phyloP scores from a whole-genome alignment of 1,284 basidiomycete genomes.

The Austropuccinia psidii region DNA sequence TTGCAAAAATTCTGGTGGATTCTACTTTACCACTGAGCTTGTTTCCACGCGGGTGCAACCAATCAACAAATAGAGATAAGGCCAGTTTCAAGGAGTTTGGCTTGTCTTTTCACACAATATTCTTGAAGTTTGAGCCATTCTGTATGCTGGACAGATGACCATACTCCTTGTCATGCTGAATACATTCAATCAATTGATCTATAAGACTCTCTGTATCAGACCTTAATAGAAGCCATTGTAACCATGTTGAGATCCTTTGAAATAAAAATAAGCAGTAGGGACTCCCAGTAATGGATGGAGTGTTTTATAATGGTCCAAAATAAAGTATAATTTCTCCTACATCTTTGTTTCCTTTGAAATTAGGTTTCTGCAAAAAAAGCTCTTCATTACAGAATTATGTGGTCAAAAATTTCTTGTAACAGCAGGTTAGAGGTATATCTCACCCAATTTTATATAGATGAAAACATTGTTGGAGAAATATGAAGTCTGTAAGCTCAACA shows the following conservation, averaged over 20 bases:
- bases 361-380: not conserved
- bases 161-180: not conserved
- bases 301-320: not conserved
- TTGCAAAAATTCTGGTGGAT: not conserved
- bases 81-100: not conserved
- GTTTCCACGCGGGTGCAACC: constrained; percentile 12
- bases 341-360: not conserved
- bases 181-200: not conserved
- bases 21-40: not conserved
- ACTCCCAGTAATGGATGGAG: not conserved
- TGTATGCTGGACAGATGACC: not conserved
- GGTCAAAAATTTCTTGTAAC: not conserved
- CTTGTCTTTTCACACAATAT: not conserved
- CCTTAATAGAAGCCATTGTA: not conserved
- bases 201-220: not conserved
- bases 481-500: not conserved
- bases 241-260: not conserved
- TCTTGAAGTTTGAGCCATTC: not conserved
- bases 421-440: not conserved
- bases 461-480: not conserved
- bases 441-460: not conserved
- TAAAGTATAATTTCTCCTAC: not conserved
- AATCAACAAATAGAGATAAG: constrained; percentile 17
- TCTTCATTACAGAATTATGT: not conserved
- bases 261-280: not conserved